Evolutionary conservation across 2,329 filamentous ascomycete species (phyloP).

Genomic region (Huntiella moniliformis): DNA sequence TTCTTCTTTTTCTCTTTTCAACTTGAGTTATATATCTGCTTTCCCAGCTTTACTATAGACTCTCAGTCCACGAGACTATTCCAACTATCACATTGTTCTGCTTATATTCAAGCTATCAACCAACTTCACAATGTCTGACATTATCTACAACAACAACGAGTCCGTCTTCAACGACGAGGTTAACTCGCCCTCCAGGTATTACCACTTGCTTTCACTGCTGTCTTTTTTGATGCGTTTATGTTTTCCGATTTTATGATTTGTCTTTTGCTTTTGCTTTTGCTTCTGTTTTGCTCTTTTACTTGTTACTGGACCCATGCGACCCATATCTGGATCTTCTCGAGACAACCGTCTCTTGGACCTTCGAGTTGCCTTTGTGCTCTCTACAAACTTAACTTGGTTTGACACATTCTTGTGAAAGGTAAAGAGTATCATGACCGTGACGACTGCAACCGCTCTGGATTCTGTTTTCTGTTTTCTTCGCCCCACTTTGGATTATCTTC

Average conservation of each 20-base stretch:
- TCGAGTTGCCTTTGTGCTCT: neutral
- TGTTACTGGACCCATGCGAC: constrained; percentile 12
- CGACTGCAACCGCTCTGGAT: neutral
- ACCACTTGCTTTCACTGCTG: constrained; percentile 24
- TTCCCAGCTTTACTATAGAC: neutral
- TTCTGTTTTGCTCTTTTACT: constrained; percentile 17
- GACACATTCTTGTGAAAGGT: neutral
- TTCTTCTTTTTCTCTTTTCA: neutral
- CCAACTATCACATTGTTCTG: neutral
- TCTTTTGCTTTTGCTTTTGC: constrained; percentile 5
- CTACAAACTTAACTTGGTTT: constrained; percentile 4
- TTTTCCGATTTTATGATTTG: constrained; percentile 11
- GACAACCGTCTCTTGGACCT: constrained; percentile 2
- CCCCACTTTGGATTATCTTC: neutral
- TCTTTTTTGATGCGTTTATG: constrained; percentile 16
- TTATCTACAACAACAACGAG: constrained; percentile 9
- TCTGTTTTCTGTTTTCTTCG: neutral
- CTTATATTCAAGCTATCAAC: neutral
- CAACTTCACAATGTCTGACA: constrained; percentile 9
- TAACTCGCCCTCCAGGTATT: constrained; percentile 38
- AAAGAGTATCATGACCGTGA: neutral
- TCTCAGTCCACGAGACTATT: neutral
- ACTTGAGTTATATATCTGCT: neutral
- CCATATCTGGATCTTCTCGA: constrained; percentile 1
- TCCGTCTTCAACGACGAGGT: constrained; percentile 33